Evolutionary conservation across 768 basidiomycete species (phyloP), one percentile per base, ranked within the genome.

Genomic region (Goffeauzyma gilvescens): DNA sequence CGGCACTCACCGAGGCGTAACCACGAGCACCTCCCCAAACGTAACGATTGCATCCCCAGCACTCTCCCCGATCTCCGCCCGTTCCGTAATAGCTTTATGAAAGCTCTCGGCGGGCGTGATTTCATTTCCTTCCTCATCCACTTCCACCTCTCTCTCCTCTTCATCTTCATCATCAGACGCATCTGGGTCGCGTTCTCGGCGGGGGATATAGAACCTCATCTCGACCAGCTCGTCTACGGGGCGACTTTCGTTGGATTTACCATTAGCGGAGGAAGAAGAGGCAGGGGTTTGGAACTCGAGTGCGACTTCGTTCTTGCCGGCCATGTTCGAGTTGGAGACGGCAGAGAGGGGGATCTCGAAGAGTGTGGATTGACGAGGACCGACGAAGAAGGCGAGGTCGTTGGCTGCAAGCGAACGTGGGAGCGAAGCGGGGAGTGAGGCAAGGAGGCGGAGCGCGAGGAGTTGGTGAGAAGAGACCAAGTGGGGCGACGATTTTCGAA

Each of bases 301-400:
- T 0, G 93, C 86, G n/a, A 98, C 93, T 62, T 98, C 93, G 8
- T 85, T 89, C 48, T 84, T 83, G 17, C 85, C 86, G 10, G 86
- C 85, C 54, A 96, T 95, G 66, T 95, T 95, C 34, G 93, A 93
- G 64, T 98, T 98, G 52, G 83, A 81, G 35, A 96, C 86, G 49
- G 78, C 68, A 25, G 71, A 67, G 25, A 96, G 69, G 4, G 93
- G 87, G 6, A 98, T 70, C 53, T 89, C 85, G 58, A 98, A 96
- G n/a, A n/a, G n/a, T n/a, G n/a, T n/a, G 0, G 82, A 71, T 1
- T 78, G 77, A 65, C 79, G 82, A 42, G 82, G 83, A 3, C 81
- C 80, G 4, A 95, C 78, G 28, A 81, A 68, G 64, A 98, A 98
- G 5, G 81, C 81, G 23, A 98, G 71, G 41, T 98, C 87, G 62